Conservation (phyloP, 2,329 filamentous ascomycete genomes). For the Parafenestella ontariensis region DNA sequence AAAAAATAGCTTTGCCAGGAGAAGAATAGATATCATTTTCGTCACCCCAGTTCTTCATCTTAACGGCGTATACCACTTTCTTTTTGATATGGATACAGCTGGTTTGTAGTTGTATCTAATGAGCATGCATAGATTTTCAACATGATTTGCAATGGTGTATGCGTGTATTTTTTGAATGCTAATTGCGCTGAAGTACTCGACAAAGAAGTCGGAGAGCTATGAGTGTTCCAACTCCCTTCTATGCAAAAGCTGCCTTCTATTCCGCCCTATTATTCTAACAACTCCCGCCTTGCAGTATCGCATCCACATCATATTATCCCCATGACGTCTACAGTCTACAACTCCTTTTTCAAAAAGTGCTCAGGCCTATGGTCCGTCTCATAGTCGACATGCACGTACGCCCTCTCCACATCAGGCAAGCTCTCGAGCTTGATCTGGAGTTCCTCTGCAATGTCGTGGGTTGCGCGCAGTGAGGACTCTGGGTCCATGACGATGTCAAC, state of each 20-base stretch:
- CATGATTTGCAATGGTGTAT: background rate
- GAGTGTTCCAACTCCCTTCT: background rate
- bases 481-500: conserved; percentile 91
- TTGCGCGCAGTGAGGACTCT: conserved; percentile 72
- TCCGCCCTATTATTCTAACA: no score
- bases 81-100: conserved; percentile 16
- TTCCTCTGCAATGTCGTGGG: conserved; percentile 92
- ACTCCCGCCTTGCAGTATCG: background rate
- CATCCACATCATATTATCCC: no score
- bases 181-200: background rate
- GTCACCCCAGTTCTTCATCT: conserved; percentile 10
- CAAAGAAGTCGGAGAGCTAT: no score
- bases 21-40: conserved; percentile 32
- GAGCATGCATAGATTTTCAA: conserved; percentile 10
- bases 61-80: conserved; percentile 15
- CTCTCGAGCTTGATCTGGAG: conserved; percentile 94
- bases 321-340: conserved; percentile 46
- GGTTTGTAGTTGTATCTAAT: conserved; percentile 24
- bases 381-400: conserved; percentile 97
- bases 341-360: conserved; percentile 72
- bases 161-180: background rate
- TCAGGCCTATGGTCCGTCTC: conserved; percentile 96
- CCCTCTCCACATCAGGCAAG: conserved; percentile 87
- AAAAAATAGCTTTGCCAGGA: conserved; percentile 30
- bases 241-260: no score